A percentile compares a stretch with the other conserved stretches of the same genome.
Evolutionary conservation across 768 basidiomycete genomes (phyloP).

Genomic region (Hortiboletus campestris): DNA sequence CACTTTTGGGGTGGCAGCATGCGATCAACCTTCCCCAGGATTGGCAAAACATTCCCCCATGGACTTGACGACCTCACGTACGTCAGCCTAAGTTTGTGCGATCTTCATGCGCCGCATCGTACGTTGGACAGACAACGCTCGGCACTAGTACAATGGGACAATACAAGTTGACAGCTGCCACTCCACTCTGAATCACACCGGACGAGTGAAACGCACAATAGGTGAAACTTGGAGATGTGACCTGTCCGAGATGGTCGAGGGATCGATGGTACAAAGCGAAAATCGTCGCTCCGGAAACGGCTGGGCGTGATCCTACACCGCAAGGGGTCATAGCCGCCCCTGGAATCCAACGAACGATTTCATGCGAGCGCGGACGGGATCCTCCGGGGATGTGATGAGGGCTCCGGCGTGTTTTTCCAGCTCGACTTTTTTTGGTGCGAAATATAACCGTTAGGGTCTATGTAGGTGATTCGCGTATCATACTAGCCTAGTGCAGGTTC

Average conservation of each 20-base stretch:
- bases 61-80: constrained; percentile 19
- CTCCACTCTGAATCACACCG: neutral
- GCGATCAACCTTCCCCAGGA: constrained; percentile 2
- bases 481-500: neutral
- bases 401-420: neutral
- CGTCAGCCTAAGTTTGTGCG: neutral
- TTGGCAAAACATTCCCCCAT: constrained; percentile 4
- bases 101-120: constrained; percentile 16
- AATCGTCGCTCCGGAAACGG: constrained; percentile 10
- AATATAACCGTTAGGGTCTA: neutral
- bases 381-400: constrained; percentile 2
- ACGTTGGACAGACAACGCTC: constrained; percentile 1
- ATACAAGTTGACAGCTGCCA: constrained; percentile 11
- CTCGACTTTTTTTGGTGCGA: neutral
- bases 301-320: constrained; percentile 5
- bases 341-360: neutral
- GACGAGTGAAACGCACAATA: constrained; percentile 8
- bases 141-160: constrained; percentile 15
- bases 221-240: neutral
- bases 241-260: neutral
- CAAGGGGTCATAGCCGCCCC: constrained; percentile 8
- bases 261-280: neutral
- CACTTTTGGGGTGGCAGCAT: constrained; percentile 9
- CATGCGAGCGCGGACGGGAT: neutral
- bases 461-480: no score